Percentiles rank a stretch among this genome's conserved stretches.
Evolutionary conservation across 169 alveolate genomes (phyloP).

Genomic region (Eimeria praecox): DNA sequence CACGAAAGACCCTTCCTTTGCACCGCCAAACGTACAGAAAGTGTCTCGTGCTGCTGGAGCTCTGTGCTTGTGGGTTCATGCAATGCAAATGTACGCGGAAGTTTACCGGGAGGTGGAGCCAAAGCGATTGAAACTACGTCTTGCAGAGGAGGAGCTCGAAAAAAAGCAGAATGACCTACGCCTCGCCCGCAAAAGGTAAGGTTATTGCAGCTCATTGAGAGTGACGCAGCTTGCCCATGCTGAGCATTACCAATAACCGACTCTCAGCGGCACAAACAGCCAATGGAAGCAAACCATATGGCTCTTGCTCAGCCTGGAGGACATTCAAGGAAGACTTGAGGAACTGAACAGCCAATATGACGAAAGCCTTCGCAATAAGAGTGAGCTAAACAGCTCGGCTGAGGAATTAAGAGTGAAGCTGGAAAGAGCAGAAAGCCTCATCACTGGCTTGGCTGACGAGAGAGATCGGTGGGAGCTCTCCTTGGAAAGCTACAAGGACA

Average conservation of each 20-base stretch:
- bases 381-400: slow-evolving; percentile 90
- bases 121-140: slow-evolving; percentile 93
- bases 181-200: slow-evolving; percentile 85
- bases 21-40: slow-evolving; percentile 93
- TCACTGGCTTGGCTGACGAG: slow-evolving; percentile 95
- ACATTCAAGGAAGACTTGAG: slow-evolving; percentile 90
- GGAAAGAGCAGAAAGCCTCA: slow-evolving; percentile 96
- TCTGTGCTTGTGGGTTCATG: slow-evolving; percentile 97
- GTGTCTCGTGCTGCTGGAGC: slow-evolving; percentile 97
- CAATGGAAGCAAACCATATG: neutral
- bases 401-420: slow-evolving; percentile 91
- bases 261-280: neutral
- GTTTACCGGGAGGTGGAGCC: slow-evolving; percentile 98
- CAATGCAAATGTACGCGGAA: slow-evolving; percentile 97
- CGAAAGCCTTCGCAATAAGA: slow-evolving; percentile 92
- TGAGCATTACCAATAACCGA: neutral
- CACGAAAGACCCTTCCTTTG: slow-evolving; percentile 93
- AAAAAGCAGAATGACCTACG: slow-evolving; percentile 83
- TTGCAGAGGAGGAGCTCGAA: slow-evolving; percentile 93
- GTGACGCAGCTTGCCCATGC: neutral
- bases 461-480: slow-evolving; percentile 96
- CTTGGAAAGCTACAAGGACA: slow-evolving; percentile 89
- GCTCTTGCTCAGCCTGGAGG: slow-evolving; percentile 84
- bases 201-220: slow-evolving; percentile 24
- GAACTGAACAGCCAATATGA: slow-evolving; percentile 91